Conservation (phyloP, 2,329 filamentous ascomycete species). For the Pestalotiopsis sp. region DNA sequence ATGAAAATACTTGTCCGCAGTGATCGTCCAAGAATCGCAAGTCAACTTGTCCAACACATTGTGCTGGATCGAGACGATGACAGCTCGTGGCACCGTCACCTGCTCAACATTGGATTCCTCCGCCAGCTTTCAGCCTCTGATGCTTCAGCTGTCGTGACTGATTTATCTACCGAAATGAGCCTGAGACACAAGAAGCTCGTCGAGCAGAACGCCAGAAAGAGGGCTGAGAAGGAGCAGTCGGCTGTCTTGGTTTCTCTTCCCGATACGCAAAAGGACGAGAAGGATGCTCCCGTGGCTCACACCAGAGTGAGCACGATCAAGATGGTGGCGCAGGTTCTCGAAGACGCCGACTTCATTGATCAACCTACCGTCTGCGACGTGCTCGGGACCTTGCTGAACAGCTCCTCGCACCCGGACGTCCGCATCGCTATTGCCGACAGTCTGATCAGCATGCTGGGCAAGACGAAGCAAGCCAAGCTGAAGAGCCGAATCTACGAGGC, state of each 20-base stretch:
- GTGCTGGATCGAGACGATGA: constrained; percentile 28
- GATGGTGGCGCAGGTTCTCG: constrained; percentile 36
- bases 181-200: constrained; percentile 27
- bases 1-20: constrained; percentile 25
- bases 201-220: not conserved
- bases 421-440: constrained; percentile 29
- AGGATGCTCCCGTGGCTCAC: constrained; percentile 13
- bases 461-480: constrained; percentile 18
- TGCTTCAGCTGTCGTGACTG: constrained; percentile 27
- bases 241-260: not conserved
- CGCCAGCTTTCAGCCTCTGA: constrained; percentile 25
- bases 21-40: constrained; percentile 31
- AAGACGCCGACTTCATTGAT: constrained; percentile 28
- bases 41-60: constrained; percentile 29
- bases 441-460: constrained; percentile 23
- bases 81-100: constrained; percentile 34
- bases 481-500: constrained; percentile 24
- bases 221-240: constrained; percentile 11
- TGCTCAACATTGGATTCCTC: constrained; percentile 29
- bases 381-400: constrained; percentile 28
- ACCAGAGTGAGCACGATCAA: constrained; percentile 39
- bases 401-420: constrained; percentile 34
- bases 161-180: constrained; percentile 27
- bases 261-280: not conserved
- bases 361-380: constrained; percentile 26